Evolutionary conservation across 2,329 filamentous ascomycete genomes (phyloP), one percentile per base, ranked within the genome.

Genomic region (Cercospora beticola): DNA sequence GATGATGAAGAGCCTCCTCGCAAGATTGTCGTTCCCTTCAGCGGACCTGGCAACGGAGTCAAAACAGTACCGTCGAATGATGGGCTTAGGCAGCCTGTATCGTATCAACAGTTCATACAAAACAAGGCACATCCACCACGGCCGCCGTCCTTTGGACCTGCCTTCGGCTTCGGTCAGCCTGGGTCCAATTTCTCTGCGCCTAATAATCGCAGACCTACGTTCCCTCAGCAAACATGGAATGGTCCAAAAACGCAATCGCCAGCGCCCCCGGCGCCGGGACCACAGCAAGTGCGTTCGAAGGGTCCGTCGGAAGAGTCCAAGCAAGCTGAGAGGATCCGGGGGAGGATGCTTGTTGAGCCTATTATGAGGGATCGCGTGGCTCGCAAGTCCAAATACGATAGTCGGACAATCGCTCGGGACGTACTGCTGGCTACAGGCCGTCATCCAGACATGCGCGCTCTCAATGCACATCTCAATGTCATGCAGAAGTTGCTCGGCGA

Each of bases 321-420:
- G 56, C 76, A 78, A 64, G 60, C 70, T 18, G 74, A 76, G 58
- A 73, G 77, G 8, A 72, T 76, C 46, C 81, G 59, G 74, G 76
- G 73, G 62, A 75, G 70, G 67, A 78, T 76, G 72, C 70, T 81
- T 3, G 82, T 85, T 4, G 80, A 84, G 70, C 79, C 80, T 0
- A 74, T 89, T 16, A 81, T 83, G 70, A 79, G 78, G 60, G 82
- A 81, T 62, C 82, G 83, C 43, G 83, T 83, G 8, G 77, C 82
- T 5, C 79, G 82, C 28, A 85, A 85, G 68, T 82, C 82, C 5
- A 82, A 78, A 16, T 91, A 91, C 74, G 83, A 90, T 73, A 83
- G 85, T 1, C 82, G 83, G 56, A 90, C 87, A 0, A 88, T 91
- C 68, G 88, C 88, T 4, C 81, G 87, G 62, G 88, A 90, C 75